Evolutionary conservation across 768 basidiomycete genomes (phyloP).

Genomic region (Kondoa malvinella): DNA sequence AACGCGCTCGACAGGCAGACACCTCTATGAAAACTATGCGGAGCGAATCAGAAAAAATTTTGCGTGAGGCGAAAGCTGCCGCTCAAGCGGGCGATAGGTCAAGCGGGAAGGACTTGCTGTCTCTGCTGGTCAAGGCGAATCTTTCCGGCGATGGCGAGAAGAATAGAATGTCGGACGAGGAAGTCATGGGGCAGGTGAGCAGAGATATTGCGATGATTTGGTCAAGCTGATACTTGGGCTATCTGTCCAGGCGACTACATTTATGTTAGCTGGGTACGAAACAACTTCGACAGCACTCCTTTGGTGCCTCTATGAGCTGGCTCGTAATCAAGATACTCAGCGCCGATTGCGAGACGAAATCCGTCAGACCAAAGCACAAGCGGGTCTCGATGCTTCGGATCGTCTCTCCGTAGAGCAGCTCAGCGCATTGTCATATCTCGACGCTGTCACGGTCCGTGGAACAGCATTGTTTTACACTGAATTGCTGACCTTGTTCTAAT

Average conservation of each 20-base stretch:
- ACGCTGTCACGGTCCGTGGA: background rate
- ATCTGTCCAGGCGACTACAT: background rate
- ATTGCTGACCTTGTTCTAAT: background rate
- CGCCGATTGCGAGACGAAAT: background rate
- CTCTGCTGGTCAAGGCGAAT: background rate
- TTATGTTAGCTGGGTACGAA: background rate
- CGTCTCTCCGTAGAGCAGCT: background rate
- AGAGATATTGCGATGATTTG: background rate
- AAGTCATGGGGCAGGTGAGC: background rate
- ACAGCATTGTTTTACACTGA: background rate
- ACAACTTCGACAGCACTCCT: background rate
- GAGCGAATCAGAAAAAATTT: background rate
- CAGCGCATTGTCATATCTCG: background rate
- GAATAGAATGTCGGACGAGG: background rate
- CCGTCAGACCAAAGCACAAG: background rate
- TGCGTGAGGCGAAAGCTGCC: background rate
- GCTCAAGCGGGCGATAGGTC: background rate
- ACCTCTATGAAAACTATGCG: background rate
- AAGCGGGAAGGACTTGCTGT: background rate
- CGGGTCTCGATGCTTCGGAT: background rate
- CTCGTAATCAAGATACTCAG: slow-evolving; percentile 1
- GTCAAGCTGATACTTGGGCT: background rate
- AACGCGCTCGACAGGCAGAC: background rate
- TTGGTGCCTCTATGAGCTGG: background rate
- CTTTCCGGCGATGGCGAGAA: background rate